Conservation (phyloP, 345 rosid genomes). For the Dimocarpus longan region DNA sequence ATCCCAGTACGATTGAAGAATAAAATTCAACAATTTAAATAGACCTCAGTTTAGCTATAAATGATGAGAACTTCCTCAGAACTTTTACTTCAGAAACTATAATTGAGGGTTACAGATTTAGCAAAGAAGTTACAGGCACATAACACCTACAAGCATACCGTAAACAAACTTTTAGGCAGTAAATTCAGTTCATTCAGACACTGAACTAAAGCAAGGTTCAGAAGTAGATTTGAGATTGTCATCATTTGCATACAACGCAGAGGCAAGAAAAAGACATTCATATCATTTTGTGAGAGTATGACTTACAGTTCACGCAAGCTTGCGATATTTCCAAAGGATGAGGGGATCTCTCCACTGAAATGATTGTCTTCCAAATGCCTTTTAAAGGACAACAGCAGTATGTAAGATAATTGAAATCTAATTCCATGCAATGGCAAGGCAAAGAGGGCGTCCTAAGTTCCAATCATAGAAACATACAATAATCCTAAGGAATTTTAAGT, state of each 20-base stretch:
- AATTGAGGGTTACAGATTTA: not conserved
- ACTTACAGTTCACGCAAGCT: slow-evolving; percentile 78
- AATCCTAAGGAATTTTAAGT: not conserved
- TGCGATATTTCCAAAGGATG: slow-evolving; percentile 55
- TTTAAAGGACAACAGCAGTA: slow-evolving; percentile 22
- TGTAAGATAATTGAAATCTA: slow-evolving; percentile 20
- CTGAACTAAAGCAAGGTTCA: not conserved
- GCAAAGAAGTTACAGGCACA: slow-evolving; percentile 5
- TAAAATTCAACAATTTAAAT: not conserved
- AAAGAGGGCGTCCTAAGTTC: not conserved
- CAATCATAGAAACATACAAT: not conserved
- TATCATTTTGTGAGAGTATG: slow-evolving; percentile 14
- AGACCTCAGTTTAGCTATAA: not conserved
- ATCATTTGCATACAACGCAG: not conserved
- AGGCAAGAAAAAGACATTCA: slow-evolving; percentile 11
- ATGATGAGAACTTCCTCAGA: not conserved
- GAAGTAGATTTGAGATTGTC: not conserved
- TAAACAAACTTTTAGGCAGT: not conserved
- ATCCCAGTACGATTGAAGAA: not conserved
- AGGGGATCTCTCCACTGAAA: slow-evolving; percentile 63
- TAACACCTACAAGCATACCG: slow-evolving; percentile 4
- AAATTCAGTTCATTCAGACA: not conserved
- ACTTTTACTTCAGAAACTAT: not conserved
- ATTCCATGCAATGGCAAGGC: not conserved
- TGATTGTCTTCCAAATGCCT: slow-evolving; percentile 88